Evolutionary conservation across 2,329 filamentous ascomycete species (phyloP).

Genomic region (Paecilomyces dactylethromorphus): DNA sequence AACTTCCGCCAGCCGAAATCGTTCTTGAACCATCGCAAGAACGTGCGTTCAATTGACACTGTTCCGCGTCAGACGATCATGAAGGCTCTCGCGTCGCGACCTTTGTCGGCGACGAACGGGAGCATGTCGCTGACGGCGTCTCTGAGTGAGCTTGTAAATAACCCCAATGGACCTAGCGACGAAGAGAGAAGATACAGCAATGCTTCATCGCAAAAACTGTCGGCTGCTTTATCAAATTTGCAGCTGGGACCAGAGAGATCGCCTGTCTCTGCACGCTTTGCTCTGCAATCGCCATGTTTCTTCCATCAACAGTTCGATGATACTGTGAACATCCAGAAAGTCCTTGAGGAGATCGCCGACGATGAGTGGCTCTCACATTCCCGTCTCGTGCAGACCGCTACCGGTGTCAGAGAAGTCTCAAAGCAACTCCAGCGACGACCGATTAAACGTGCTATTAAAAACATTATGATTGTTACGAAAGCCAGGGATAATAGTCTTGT

Average conservation of each 20-base stretch:
- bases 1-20: slow-evolving; percentile 29
- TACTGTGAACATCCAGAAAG: slow-evolving; percentile 88
- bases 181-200: slow-evolving; percentile 34
- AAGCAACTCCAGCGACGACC: slow-evolving; percentile 89
- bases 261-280: slow-evolving; percentile 46
- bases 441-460: slow-evolving; percentile 84
- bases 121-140: slow-evolving; percentile 59
- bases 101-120: slow-evolving; percentile 46
- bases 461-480: slow-evolving; percentile 98
- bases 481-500: slow-evolving; percentile 92
- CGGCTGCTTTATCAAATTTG: slow-evolving; percentile 50
- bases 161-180: slow-evolving; percentile 8
- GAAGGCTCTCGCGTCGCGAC: slow-evolving; percentile 67
- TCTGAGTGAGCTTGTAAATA: slow-evolving; percentile 52
- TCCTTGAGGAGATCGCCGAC: slow-evolving; percentile 87
- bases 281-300: slow-evolving; percentile 88
- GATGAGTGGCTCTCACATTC: slow-evolving; percentile 88
- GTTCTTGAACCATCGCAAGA: slow-evolving; percentile 40
- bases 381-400: slow-evolving; percentile 88
- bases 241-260: slow-evolving; percentile 40
- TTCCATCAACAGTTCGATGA: slow-evolving; percentile 97
- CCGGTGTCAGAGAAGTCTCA: slow-evolving; percentile 88
- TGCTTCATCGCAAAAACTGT: slow-evolving; percentile 54
- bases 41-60: slow-evolving; percentile 54
- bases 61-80: slow-evolving; percentile 75